Evolutionary conservation across 192 early-diverging fungal genomes (phyloP).

Genomic region (Cetraspora pellucida): DNA sequence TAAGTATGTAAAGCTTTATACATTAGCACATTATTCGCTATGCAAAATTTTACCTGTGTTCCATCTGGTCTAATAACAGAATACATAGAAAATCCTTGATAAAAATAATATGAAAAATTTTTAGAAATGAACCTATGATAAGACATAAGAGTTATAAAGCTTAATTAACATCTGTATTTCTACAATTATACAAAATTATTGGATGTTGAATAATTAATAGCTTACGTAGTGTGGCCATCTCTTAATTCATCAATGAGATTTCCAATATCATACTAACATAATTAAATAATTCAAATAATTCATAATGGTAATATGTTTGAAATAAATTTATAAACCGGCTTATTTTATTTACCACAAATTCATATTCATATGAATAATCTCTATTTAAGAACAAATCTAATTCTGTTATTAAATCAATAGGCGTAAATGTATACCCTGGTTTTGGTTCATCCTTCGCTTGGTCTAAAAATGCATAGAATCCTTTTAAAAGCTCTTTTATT

Average conservation of each 20-base stretch:
- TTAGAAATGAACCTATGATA: too few species aligned
- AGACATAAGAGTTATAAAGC: too few species aligned
- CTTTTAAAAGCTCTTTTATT: background rate
- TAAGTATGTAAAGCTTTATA: too few species aligned
- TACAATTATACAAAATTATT: too few species aligned
- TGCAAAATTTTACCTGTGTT: background rate
- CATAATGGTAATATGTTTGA: too few species aligned
- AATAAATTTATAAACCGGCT: background rate
- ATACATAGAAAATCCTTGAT: slow-evolving; percentile 2
- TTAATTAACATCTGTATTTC: too few species aligned
- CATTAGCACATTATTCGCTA: too few species aligned
- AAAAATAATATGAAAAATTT: background rate
- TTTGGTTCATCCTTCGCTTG: background rate
- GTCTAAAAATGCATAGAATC: slow-evolving; percentile 1
- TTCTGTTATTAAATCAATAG: background rate
- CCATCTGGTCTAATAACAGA: background rate
- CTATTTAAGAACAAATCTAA: background rate
- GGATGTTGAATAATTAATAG: too few species aligned
- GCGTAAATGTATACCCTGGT: background rate
- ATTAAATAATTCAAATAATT: too few species aligned
- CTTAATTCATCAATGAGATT: too few species aligned
- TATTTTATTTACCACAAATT: background rate
- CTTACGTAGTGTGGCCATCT: too few species aligned
- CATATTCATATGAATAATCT: background rate
- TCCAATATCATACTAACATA: too few species aligned